Evolutionary conservation across 2,329 filamentous ascomycete species (phyloP).

Genomic region (Fusarium udum): DNA sequence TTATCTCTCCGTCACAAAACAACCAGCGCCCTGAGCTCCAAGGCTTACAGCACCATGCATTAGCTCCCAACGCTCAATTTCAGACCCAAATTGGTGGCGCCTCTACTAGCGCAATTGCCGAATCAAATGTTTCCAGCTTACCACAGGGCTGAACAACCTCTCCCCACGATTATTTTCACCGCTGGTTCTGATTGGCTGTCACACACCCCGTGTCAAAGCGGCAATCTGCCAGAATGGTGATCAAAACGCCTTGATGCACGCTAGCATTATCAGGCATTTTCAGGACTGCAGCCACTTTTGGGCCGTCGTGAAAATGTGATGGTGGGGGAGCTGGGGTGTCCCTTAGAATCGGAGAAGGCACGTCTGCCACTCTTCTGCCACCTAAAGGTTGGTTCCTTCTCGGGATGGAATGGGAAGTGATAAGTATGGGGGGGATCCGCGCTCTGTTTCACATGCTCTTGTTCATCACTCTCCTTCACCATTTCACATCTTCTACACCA

Average conservation of each 20-base stretch:
- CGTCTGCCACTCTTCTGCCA: too few species aligned
- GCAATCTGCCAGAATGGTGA: conserved; percentile 6
- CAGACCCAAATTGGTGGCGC: conserved; percentile 41
- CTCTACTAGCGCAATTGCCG: conserved; percentile 23
- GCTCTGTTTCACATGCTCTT: not conserved
- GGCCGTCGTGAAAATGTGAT: not conserved
- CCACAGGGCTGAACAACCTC: conserved; percentile 38
- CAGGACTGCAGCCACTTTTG: not conserved
- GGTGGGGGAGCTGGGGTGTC: not conserved
- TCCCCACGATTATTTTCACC: not conserved
- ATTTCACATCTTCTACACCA: not conserved
- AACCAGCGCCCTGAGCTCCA: not conserved
- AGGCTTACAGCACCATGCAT: conserved; percentile 4
- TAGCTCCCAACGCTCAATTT: conserved; percentile 15
- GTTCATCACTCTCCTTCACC: conserved; percentile 8
- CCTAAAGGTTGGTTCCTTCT: too few species aligned
- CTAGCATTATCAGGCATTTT: conserved; percentile 15
- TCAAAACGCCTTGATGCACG: conserved; percentile 8
- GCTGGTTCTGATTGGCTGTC: not conserved
- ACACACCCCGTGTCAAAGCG: not conserved
- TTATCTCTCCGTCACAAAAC: not conserved
- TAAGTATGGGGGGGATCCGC: conserved; percentile 2
- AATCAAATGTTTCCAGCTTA: conserved; percentile 28
- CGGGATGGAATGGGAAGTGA: not conserved
- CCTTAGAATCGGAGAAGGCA: too few species aligned